Base-by-base conservation (phyloP, 208 protist genomes). In the Acanthamoeba culbertsoni region DNA sequence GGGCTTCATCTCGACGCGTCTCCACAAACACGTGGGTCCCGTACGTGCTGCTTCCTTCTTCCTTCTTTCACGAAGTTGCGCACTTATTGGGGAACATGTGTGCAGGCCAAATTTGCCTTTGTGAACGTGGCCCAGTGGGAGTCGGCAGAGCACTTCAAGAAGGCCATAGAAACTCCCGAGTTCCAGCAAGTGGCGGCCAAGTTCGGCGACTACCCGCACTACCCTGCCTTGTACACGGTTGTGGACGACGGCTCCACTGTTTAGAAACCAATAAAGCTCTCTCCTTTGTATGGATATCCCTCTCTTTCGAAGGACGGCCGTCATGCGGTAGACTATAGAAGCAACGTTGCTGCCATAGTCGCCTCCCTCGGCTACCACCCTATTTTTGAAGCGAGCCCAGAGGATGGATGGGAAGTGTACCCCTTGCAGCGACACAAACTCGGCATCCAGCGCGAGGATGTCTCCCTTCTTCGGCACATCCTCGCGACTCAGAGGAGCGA, bases 401-500 rank as follows among this genome's bases (percentile, higher is more conserved):
- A 48, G 33, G 23, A 46, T 59, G 46, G 2, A 40, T 79, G 68
- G 28, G 42, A 79, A 20, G 40, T 91, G 55, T 95, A 94, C 18
- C 42, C 12, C 10, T 91, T 84, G 57, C 4, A 97, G 86, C 0
- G 96, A 93, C 0, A 97, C 96, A 95, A 97, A 97, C 59, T 97
- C 96, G n/a, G 96, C 95, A 62, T 97, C 96, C 42, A 97, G 96
- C 0, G 96, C 96, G 2, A 96, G 48, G 0, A 95, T 40, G 33
- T 96, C 93, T 46, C 57, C 92, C 20, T 26, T 14, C 33, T 93
- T 62, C 5, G 91, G 93, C 28, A 96, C 37, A 8, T 79, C 93
- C 14, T 46, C 55, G 8, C 46, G 18, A 2, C 28, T 65, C 7
- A 93, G 57, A n/a, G 92, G 91, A 31, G 37, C 35, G 48, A 94